These are phyloP conservation scores for Skeletonema costatum DNA, from an alignment of 108 stramenopile species.

Conservation along the genomic window DNA sequence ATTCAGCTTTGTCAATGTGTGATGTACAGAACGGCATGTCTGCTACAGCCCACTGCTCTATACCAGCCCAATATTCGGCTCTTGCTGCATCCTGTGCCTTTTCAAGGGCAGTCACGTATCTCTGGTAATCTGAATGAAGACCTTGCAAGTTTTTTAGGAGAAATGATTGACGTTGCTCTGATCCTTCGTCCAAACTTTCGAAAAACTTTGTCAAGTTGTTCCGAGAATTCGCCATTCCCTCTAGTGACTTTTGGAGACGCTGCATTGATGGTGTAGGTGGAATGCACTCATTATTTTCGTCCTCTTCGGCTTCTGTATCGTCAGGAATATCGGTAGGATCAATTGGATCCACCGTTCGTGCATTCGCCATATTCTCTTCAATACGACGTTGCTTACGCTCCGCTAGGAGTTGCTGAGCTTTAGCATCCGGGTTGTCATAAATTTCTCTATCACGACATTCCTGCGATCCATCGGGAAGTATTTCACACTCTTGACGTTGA, in stretches of 20 bases:
- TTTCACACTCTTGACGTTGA: conserved; percentile 13
- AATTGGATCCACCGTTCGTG: conserved; percentile 12
- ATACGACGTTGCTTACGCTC: conserved; percentile 21
- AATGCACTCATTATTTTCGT: conserved; percentile 3
- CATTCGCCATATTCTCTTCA: conserved; percentile 32
- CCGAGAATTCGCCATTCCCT: background rate
- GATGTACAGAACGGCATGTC: background rate
- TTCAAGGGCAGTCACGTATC: background rate
- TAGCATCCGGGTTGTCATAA: background rate
- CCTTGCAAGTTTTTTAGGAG: background rate
- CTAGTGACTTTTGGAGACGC: background rate
- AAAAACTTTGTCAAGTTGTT: background rate
- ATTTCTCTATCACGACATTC: conserved; percentile 4
- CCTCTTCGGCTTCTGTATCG: background rate
- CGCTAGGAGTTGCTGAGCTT: conserved; percentile 12
- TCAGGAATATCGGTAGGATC: conserved; percentile 4
- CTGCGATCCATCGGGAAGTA: conserved; percentile 22
- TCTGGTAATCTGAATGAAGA: background rate
- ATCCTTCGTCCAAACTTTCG: background rate
- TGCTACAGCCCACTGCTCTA: background rate
- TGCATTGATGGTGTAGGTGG: background rate
- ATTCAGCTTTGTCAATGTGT: background rate
- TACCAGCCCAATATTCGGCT: background rate
- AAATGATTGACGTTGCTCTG: background rate
- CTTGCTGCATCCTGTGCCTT: background rate